Conservation (phyloP, 108 stramenopile genomes). For the Ochromonas danica region DNA sequence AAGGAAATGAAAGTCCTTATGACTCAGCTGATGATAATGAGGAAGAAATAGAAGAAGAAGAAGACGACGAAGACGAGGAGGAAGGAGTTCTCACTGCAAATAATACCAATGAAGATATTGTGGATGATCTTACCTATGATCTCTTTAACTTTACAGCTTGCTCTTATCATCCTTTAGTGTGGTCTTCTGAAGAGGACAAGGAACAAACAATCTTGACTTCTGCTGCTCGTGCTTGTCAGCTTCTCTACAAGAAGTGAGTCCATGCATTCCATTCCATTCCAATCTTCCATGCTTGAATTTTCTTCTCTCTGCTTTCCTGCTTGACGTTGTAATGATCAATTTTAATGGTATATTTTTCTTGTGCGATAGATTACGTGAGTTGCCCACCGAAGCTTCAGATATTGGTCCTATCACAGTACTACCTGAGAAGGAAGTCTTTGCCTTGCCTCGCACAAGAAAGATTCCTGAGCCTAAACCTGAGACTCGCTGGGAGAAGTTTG, state of each 20-base stretch:
- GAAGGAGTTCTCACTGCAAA: background rate
- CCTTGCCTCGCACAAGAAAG: slow-evolving; percentile 40
- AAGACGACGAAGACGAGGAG: background rate
- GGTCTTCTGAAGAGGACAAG: background rate
- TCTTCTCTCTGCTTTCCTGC: too few species aligned
- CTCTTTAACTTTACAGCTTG: slow-evolving; percentile 1
- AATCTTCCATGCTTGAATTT: too few species aligned
- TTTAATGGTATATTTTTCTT: too few species aligned
- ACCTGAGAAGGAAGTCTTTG: background rate
- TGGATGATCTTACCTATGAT: slow-evolving; percentile 33
- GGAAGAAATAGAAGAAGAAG: too few species aligned
- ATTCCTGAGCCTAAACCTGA: slow-evolving; percentile 49
- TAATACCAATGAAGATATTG: slow-evolving; percentile 21
- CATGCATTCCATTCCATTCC: too few species aligned
- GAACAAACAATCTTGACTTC: background rate
- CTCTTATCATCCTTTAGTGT: slow-evolving; percentile 18
- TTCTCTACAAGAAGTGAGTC: slow-evolving; percentile 12
- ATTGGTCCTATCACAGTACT: background rate
- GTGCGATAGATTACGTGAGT: background rate
- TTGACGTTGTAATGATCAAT: too few species aligned
- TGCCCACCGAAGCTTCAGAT: background rate
- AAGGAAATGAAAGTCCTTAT: background rate
- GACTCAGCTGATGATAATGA: background rate
- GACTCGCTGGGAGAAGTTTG: slow-evolving; percentile 63
- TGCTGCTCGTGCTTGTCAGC: background rate